Evolutionary conservation across 228 moss, liverwort and hornwort genomes (phyloP).

Genomic region (Sphagnum magellanicum): DNA sequence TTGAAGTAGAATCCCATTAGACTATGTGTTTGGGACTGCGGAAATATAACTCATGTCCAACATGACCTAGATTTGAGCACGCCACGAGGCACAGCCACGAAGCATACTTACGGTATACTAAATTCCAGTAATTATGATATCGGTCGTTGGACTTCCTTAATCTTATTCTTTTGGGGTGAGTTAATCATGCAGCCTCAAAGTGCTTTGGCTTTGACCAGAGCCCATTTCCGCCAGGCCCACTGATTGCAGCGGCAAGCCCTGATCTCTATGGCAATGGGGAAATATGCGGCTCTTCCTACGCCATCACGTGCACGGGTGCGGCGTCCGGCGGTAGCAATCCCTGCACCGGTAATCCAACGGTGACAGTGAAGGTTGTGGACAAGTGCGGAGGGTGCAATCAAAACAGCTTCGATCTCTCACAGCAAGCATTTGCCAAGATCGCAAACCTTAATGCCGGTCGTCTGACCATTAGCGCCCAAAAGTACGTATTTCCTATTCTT

Average conservation of each 20-base stretch:
- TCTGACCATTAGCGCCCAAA: slow-evolving; percentile 1
- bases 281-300: slow-evolving; percentile 15
- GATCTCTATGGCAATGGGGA: slow-evolving; percentile 4
- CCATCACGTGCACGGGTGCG: slow-evolving; percentile 11
- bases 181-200: slow-evolving; percentile 10
- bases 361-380: slow-evolving; percentile 17
- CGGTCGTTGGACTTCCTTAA: background rate
- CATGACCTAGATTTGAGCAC: background rate
- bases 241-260: slow-evolving; percentile 26
- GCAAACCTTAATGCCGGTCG: slow-evolving; percentile 23
- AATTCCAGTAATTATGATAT: background rate
- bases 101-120: background rate
- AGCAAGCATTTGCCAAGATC: slow-evolving; percentile 12
- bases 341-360: slow-evolving; percentile 10
- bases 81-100: background rate
- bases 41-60: background rate
- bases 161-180: background rate
- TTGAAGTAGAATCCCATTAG: background rate
- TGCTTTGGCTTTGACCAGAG: slow-evolving; percentile 15
- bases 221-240: background rate
- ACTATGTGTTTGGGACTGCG: background rate
- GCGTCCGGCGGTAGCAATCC: slow-evolving; percentile 9
- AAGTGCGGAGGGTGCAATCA: slow-evolving; percentile 10
- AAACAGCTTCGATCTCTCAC: slow-evolving; percentile 28
- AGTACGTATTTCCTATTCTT: background rate